Conservation (phyloP, 495 filamentous ascomycete genomes). For the Parmelia sp. region DNA sequence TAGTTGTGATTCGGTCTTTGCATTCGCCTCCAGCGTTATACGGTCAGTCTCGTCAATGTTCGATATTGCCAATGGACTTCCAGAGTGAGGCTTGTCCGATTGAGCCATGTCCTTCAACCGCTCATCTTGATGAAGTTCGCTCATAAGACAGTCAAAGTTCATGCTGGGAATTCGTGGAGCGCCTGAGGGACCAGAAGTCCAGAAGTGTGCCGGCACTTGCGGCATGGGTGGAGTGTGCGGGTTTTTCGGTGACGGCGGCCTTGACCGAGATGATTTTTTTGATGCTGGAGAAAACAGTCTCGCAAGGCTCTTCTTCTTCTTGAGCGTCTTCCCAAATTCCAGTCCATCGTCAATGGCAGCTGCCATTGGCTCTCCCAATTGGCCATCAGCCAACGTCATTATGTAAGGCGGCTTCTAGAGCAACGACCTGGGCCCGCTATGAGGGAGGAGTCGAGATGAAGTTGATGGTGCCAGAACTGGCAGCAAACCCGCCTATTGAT, state of each 20-base stretch:
- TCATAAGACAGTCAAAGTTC: constrained; percentile 5
- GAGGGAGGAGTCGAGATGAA: not conserved
- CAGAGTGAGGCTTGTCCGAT: constrained; percentile 4
- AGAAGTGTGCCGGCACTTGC: constrained; percentile 19
- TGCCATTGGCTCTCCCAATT: constrained; percentile 3
- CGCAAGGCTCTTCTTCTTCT: constrained; percentile 27
- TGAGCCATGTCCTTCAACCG: constrained; percentile 2
- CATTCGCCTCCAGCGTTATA: not conserved
- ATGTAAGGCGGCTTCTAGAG: not conserved
- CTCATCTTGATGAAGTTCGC: constrained; percentile 4
- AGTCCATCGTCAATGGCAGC: not conserved
- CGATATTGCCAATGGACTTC: constrained; percentile 4
- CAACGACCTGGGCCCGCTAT: not conserved
- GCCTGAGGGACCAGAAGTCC: constrained; percentile 3
- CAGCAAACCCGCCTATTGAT: constrained; percentile 6
- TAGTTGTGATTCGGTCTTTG: constrained; percentile 2
- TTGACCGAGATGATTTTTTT: constrained; percentile 21
- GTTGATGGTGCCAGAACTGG: constrained; percentile 2
- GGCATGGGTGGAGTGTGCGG: constrained; percentile 12
- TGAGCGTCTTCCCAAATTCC: constrained; percentile 15
- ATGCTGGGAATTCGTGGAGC: constrained; percentile 14
- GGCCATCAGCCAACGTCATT: constrained; percentile 2
- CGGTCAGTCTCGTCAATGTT: not conserved
- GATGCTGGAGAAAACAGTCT: constrained; percentile 22
- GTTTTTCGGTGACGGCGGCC: constrained; percentile 14